phyloP scores from a whole-genome alignment of 169 alveolate genomes.

The Ichthyophthirius multifiliis region DNA sequence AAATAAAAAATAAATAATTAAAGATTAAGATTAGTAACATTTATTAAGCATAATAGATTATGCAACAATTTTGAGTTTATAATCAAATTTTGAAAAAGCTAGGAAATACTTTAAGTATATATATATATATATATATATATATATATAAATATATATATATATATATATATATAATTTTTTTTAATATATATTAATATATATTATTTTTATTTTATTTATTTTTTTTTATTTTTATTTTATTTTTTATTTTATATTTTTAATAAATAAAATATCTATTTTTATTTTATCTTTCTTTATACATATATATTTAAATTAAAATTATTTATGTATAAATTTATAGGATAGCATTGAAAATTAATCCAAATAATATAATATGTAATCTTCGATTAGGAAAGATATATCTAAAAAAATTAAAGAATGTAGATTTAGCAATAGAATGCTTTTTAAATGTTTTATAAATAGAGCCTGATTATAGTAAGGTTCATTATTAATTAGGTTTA shows the following conservation, averaged over 20 bases:
- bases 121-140: too few species aligned
- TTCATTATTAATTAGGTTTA: background rate
- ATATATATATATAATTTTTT: too few species aligned
- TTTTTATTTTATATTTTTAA: too few species aligned
- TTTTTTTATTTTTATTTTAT: background rate
- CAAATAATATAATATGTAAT: background rate
- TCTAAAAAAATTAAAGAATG: background rate
- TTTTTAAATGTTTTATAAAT: background rate
- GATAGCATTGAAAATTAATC: background rate
- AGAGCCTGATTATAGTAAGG: background rate
- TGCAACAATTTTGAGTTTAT: background rate
- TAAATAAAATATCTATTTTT: too few species aligned
- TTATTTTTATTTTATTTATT: background rate
- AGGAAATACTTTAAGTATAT: background rate
- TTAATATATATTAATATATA: too few species aligned
- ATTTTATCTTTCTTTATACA: too few species aligned
- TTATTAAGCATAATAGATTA: background rate
- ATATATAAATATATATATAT: too few species aligned
- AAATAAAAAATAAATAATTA: background rate
- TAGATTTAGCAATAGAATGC: background rate
- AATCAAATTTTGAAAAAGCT: background rate
- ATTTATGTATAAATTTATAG: too few species aligned
- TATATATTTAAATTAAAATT: too few species aligned
- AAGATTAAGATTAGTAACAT: background rate
- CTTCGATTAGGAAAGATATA: background rate